Conservation (phyloP, 2,329 filamentous ascomycete genomes). For the Rhinocladiella mackenziei region DNA sequence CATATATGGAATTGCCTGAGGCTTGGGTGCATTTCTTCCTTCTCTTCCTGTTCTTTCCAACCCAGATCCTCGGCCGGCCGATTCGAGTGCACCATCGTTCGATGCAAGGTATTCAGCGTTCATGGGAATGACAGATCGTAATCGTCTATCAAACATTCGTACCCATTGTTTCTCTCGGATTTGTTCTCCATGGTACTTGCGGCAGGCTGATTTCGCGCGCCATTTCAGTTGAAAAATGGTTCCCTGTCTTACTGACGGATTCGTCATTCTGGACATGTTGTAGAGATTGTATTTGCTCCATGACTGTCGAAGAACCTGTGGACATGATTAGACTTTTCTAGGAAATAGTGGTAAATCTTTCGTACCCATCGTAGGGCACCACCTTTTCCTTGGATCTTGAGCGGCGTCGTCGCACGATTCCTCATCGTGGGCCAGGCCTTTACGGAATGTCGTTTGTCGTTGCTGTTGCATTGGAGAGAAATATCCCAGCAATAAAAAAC, state of each 20-base stretch:
- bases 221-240: conserved; percentile 99
- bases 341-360: background rate
- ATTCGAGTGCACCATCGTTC: conserved; percentile 77
- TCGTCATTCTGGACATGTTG: conserved; percentile 64
- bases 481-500: too few relatives aligned
- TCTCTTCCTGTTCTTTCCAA: conserved; percentile 36
- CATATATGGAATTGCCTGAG: conserved; percentile 68
- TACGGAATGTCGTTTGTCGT: too few relatives aligned
- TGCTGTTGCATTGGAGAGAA: too few relatives aligned
- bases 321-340: background rate
- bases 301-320: conserved; percentile 84
- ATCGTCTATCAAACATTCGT: conserved; percentile 79
- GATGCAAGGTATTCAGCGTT: conserved; percentile 71
- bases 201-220: conserved; percentile 75
- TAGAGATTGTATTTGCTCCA: conserved; percentile 98
- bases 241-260: conserved; percentile 40
- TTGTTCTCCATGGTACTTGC: conserved; percentile 92
- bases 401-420: conserved; percentile 42
- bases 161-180: conserved; percentile 91
- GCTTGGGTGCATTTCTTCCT: conserved; percentile 11
- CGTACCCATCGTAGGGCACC: conserved; percentile 4
- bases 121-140: conserved; percentile 82
- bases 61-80: conserved; percentile 78
- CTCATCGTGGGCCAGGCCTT: too few relatives aligned
- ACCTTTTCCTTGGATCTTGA: conserved; percentile 30